A percentile compares a stretch with the other conserved stretches of the same genome.
Conservation (phyloP, 192 early-diverging fungal species). For the Backusella circina region DNA sequence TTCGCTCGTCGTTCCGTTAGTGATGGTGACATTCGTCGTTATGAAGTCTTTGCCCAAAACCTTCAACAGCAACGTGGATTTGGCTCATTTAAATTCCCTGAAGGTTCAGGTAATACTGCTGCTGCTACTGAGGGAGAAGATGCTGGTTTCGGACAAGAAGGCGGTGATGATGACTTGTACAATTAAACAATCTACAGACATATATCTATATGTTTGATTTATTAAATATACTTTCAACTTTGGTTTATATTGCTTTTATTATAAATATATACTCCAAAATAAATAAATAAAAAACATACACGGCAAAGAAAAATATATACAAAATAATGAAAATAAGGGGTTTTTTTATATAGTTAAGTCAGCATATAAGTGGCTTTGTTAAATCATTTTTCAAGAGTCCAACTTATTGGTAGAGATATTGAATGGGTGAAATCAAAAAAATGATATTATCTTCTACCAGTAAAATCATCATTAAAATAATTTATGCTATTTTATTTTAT, state of each 20-base stretch:
- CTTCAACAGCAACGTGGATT: slow-evolving; percentile 94
- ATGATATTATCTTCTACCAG: no score
- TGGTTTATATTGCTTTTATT: neutral
- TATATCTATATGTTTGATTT: neutral
- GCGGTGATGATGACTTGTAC: slow-evolving; percentile 80
- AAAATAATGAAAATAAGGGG: neutral
- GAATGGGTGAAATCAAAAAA: no score
- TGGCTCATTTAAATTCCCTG: slow-evolving; percentile 97
- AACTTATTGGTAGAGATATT: no score
- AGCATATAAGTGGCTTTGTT: no score
- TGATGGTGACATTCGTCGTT: slow-evolving; percentile 96
- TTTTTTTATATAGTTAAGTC: no score
- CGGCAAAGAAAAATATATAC: neutral
- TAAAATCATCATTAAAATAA: no score
- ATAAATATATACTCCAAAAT: neutral
- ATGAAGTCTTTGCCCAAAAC: slow-evolving; percentile 99
- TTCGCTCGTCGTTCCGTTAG: slow-evolving; percentile 94
- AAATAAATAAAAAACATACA: neutral
- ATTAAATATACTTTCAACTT: neutral
- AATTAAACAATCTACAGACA: slow-evolving; percentile 43
- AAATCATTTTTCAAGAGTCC: no score
- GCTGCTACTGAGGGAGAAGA: slow-evolving; percentile 22
- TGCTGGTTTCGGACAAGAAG: slow-evolving; percentile 61
- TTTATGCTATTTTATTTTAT: no score
- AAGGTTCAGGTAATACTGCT: slow-evolving; percentile 30